phyloP scores from a whole-genome alignment of 768 basidiomycete species.

The Gloeopeniophorella convolvens region DNA sequence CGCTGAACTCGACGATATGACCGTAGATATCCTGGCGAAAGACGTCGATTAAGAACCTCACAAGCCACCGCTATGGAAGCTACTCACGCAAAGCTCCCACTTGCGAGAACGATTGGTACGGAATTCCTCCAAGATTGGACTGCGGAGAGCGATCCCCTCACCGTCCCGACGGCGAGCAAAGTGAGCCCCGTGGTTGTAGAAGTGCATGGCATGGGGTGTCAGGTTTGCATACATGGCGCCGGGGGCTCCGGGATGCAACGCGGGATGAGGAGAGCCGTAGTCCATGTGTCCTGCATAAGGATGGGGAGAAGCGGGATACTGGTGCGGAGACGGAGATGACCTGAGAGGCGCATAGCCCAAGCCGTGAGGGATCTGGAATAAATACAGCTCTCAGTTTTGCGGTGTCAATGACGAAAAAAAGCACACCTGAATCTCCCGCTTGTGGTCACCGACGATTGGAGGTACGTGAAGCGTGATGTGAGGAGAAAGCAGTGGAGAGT shows the following conservation, averaged over 20 bases:
- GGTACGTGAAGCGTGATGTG: conserved; percentile 39
- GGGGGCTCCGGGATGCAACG: conserved; percentile 25
- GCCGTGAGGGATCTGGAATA: conserved; percentile 35
- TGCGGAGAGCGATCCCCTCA: conserved; percentile 42
- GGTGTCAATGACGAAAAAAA: conserved; percentile 7
- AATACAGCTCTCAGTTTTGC: conserved; percentile 43
- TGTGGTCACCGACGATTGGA: conserved; percentile 44
- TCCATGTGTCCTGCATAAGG: conserved; percentile 42
- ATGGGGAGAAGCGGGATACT: conserved; percentile 21
- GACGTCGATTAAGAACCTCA: conserved; percentile 5
- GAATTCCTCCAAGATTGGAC: conserved; percentile 79
- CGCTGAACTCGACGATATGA: conserved; percentile 84
- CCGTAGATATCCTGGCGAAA: conserved; percentile 71
- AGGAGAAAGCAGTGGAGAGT: conserved; percentile 48
- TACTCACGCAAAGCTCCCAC: conserved; percentile 66
- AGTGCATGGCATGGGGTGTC: conserved; percentile 17
- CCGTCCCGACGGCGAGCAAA: conserved; percentile 41
- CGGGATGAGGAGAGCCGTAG: conserved; percentile 41
- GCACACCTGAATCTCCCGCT: conserved; percentile 48
- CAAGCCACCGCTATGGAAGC: conserved; percentile 1
- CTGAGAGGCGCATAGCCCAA: conserved; percentile 38
- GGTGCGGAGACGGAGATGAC: conserved; percentile 38
- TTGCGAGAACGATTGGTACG: conserved; percentile 68
- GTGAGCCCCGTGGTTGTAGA: conserved; percentile 32
- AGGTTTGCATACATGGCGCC: conserved; percentile 38